phyloP scores from a whole-genome alignment of 768 basidiomycete genomes.

The Termitomyces sp. region DNA sequence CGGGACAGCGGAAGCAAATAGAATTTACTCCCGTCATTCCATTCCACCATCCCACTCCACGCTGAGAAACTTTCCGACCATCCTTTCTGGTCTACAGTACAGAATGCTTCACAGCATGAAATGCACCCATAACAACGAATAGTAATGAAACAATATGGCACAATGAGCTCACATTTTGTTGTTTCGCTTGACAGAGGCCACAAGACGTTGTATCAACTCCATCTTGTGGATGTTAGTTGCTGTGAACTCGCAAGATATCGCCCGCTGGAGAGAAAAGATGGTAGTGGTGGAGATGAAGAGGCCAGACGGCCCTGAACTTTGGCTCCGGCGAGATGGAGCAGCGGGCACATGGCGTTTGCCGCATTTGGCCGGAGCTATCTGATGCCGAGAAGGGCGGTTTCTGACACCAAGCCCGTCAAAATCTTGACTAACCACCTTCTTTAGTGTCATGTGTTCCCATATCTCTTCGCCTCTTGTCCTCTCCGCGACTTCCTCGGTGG shows the following conservation, averaged over 20 bases:
- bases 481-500: neutral
- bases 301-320: neutral
- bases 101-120: neutral
- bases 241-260: neutral
- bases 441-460: neutral
- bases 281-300: neutral
- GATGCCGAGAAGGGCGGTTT: slow-evolving; percentile 5
- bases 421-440: neutral
- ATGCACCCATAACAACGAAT: neutral
- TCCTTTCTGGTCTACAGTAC: neutral
- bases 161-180: neutral
- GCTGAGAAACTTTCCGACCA: neutral
- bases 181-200: neutral
- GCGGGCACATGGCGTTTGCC: neutral
- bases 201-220: neutral
- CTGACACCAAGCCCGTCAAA: neutral
- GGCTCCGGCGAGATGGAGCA: neutral
- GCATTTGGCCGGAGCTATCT: neutral
- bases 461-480: neutral
- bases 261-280: neutral
- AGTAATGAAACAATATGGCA: neutral
- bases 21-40: neutral
- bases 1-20: neutral
- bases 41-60: neutral
- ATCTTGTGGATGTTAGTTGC: neutral